Evolutionary conservation across 371 early-diverging fungal species (phyloP).

Genomic region (Quaeritorhiza haematococci): DNA sequence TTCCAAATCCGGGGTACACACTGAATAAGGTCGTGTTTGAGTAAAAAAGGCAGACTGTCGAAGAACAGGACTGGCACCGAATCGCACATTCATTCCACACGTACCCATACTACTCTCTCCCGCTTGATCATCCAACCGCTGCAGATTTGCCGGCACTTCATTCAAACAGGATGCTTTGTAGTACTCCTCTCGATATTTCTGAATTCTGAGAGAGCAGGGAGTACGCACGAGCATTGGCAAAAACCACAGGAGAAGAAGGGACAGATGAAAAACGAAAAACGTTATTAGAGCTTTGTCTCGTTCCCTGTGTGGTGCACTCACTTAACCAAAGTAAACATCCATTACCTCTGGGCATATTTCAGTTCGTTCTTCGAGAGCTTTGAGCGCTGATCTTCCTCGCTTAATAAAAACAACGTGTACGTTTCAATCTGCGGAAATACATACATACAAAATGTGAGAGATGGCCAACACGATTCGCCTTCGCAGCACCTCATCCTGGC

Average conservation of each 20-base stretch:
- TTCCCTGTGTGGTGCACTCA: neutral
- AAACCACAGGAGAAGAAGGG: too few species aligned
- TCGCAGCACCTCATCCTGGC: neutral
- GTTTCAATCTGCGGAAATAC: constrained; percentile 22
- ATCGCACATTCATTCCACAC: neutral
- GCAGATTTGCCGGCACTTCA: constrained; percentile 49
- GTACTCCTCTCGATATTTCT: constrained; percentile 6
- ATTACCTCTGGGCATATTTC: constrained; percentile 25
- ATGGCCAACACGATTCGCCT: neutral
- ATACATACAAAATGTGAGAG: neutral
- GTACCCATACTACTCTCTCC: constrained; percentile 11
- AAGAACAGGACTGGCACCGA: neutral
- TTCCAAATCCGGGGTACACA: constrained; percentile 62
- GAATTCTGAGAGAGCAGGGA: constrained; percentile 9
- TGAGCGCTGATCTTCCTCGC: constrained; percentile 5
- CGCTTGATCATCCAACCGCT: constrained; percentile 45
- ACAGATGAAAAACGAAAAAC: too few species aligned
- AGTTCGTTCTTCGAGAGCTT: constrained; percentile 20
- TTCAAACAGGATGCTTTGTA: constrained; percentile 47
- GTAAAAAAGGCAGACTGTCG: neutral
- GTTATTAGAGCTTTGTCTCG: neutral
- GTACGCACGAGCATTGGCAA: too few species aligned
- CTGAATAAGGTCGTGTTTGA: constrained; percentile 37
- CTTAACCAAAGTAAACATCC: neutral
- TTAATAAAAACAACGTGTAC: constrained; percentile 11